phyloP scores from a whole-genome alignment of 2,329 filamentous ascomycete species.

The Cyanodermella asteris region DNA sequence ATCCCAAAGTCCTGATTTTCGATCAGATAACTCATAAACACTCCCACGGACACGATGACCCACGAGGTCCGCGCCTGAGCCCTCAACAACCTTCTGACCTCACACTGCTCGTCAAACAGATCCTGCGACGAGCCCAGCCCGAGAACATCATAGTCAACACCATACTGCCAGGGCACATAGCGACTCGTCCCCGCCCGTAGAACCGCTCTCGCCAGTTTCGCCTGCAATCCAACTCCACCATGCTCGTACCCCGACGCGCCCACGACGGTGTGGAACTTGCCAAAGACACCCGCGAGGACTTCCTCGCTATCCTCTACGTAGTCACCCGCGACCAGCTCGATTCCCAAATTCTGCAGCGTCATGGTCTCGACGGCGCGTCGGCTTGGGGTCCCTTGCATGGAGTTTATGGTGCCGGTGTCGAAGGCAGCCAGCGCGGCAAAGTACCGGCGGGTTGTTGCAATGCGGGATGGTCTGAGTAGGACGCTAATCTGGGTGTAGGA shows the following conservation, averaged over 20 bases:
- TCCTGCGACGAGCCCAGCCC: constrained; percentile 37
- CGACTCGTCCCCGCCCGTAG: constrained; percentile 26
- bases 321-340: constrained; percentile 25
- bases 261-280: constrained; percentile 23
- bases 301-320: constrained; percentile 13
- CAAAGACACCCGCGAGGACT: constrained; percentile 23
- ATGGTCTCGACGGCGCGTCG: too few relatives aligned
- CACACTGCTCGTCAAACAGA: constrained; percentile 46
- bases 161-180: constrained; percentile 54
- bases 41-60: constrained; percentile 44
- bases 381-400: too few relatives aligned
- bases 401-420: too few relatives aligned
- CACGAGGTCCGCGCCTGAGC: constrained; percentile 29
- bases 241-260: constrained; percentile 36
- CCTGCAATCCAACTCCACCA: constrained; percentile 33
- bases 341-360: constrained; percentile 17
- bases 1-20: constrained; percentile 13
- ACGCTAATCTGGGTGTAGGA: constrained; percentile 21
- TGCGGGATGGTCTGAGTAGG: constrained; percentile 29
- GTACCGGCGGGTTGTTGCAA: constrained; percentile 17
- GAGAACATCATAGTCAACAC: constrained; percentile 47
- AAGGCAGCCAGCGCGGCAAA: constrained; percentile 17
- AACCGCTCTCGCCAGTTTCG: constrained; percentile 34
- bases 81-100: constrained; percentile 31
- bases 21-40: constrained; percentile 53